Conservation (phyloP, 495 filamentous ascomycete species). For the Amniculicola lignicola region DNA sequence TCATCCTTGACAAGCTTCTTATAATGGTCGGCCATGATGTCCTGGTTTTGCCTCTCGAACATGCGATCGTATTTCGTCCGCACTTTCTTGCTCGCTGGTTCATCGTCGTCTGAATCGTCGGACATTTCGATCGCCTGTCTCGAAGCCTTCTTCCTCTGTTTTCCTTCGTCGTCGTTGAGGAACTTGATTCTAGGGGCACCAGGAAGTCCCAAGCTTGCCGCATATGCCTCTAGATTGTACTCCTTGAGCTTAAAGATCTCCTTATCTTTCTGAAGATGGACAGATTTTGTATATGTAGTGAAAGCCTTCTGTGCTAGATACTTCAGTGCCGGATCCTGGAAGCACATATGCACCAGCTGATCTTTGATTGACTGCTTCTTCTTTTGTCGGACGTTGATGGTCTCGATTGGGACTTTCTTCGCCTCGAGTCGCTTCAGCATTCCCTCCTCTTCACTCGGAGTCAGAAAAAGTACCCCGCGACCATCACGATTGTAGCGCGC, state of each 20-base stretch:
- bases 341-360: constrained; percentile 87
- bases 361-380: constrained; percentile 83
- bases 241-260: constrained; percentile 80
- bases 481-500: constrained; percentile 89
- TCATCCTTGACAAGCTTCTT: constrained; percentile 73
- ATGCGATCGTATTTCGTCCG: constrained; percentile 94
- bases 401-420: constrained; percentile 81
- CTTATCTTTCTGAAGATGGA: constrained; percentile 89
- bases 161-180: constrained; percentile 79
- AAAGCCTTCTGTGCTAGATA: constrained; percentile 97
- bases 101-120: constrained; percentile 39
- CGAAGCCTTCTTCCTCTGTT: constrained; percentile 81
- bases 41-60: constrained; percentile 92
- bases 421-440: constrained; percentile 78
- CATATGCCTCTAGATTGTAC: constrained; percentile 79
- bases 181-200: constrained; percentile 90
- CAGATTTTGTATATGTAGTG: constrained; percentile 74
- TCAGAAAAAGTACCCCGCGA: constrained; percentile 83
- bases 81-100: constrained; percentile 57
- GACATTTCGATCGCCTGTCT: constrained; percentile 54
- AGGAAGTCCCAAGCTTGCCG: constrained; percentile 79
- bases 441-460: constrained; percentile 84
- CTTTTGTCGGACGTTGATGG: constrained; percentile 78
- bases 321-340: constrained; percentile 90
- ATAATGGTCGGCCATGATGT: constrained; percentile 90